These are phyloP conservation scores for Gamarada debralockiae DNA, from an alignment of 495 filamentous ascomycete species.

Conservation along the genomic window DNA sequence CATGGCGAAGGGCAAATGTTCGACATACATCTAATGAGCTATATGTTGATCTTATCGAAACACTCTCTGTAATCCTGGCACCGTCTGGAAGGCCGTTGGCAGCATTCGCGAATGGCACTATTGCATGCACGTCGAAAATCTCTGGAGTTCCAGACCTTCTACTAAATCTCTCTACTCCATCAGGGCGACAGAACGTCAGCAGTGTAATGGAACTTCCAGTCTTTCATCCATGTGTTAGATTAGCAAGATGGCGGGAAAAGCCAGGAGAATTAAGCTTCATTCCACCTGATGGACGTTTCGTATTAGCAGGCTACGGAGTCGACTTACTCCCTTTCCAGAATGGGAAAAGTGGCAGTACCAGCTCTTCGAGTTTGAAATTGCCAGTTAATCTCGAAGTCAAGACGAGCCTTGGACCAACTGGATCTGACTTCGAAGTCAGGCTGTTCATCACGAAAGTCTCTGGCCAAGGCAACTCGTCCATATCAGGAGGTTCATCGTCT, in stretches of 20 bases:
- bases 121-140: constrained; percentile 92
- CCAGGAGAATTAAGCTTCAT: constrained; percentile 93
- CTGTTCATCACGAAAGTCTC: constrained; percentile 65
- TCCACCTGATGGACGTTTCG: constrained; percentile 93
- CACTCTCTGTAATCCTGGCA: constrained; percentile 78
- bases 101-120: constrained; percentile 85
- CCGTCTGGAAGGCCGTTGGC: constrained; percentile 84
- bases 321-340: constrained; percentile 70
- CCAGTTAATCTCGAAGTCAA: constrained; percentile 79
- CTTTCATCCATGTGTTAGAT: constrained; percentile 91
- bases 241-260: constrained; percentile 78
- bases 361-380: constrained; percentile 62
- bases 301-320: constrained; percentile 91
- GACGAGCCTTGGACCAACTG: constrained; percentile 67
- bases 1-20: constrained; percentile 90
- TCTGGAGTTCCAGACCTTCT: constrained; percentile 89
- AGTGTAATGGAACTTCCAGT: constrained; percentile 82
- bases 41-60: constrained; percentile 94
- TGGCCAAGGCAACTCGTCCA: constrained; percentile 36
- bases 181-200: constrained; percentile 68
- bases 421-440: constrained; percentile 86
- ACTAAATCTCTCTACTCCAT: constrained; percentile 72
- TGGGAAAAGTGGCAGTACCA: constrained; percentile 24
- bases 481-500: constrained; percentile 16
- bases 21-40: constrained; percentile 95